Base-by-base conservation (phyloP, 768 basidiomycete genomes). In the Collybia nuda region DNA sequence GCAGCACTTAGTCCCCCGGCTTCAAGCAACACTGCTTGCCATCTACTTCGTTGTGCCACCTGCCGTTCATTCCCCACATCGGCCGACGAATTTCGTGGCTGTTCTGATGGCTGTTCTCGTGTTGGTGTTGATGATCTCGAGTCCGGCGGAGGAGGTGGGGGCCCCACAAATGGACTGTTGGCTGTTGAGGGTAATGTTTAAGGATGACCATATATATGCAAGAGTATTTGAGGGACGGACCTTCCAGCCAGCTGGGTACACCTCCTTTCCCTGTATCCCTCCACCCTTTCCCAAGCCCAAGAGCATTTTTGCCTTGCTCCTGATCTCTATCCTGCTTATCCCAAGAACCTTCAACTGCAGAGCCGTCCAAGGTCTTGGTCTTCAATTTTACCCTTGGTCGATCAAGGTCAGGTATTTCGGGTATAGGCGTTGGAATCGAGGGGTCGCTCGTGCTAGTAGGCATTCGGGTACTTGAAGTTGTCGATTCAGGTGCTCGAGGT, bases 1-100 rank as follows among this genome's bases (percentile, higher is more conserved):
- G 93, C 93, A 0, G 90, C 91, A 50, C 91, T 81, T 28, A 96
- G 74, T 0, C 93, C 93, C 12, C 93, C 91, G 2, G 91, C 93
- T 67, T 95, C 93, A 19, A 88, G 74, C 36, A 95, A 70, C 22
- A 94, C 79, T 0, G 87, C 81, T 58, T 93, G 91, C 92, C 90
- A 93, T 37, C 88, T 75, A 65, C 88, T 88, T n/a, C 91, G 78
- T 42, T 80, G 81, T 5, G 78, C 81, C 8, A 90, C 81, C 61
- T 86, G 80, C 19, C 76, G 75, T 26, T 77, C 71, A 26, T 70
- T 60, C 3, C 62, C 54, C 28, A 40, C 38, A 32, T 40, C 23
- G 11, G 47, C 22, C 21, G 40, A 23, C 15, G 19, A n/a, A n/a
- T 43, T 43, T 36, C 39, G 48, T 6, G 17, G 26, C 8, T 21